Base-by-base conservation (phyloP, 495 filamentous ascomycete genomes). In the Talaromyces wortmannii region DNA sequence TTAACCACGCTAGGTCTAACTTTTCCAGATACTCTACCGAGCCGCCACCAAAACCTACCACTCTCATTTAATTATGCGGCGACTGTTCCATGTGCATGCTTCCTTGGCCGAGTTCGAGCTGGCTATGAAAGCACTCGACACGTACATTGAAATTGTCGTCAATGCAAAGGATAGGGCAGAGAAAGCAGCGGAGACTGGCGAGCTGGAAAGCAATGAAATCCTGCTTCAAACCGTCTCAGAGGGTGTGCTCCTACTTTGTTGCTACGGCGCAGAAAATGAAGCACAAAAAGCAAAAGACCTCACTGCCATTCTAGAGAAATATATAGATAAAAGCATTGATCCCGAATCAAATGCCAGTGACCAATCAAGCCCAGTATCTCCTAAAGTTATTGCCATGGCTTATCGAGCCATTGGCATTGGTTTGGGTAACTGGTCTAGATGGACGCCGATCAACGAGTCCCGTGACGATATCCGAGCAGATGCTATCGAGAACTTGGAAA, bases 1-100 rank as follows among this genome's bases (percentile, higher is more conserved):
- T 23, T 15, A 49, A 31, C 45, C 7, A 33, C 10, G 44, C 17
- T 16, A 23, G 47, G 29, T 43, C 55, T 49, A 17, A 45, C 7
- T 12, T 50, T 30, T 11, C 48, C 59, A 95, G 70, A 87, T 90
- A 30, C 74, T 97, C 8, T 96, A 96, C 61, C 83, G 87, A 16
- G 91, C 91, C 30, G 88, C 94, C 8, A 88, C 87, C 2, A 95
- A 92, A 68, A 95, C 91, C 0, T 98, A 91, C 61, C 94, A 97
- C 64, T 97, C 95, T 2, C 92, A 91, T 5, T 69, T 86, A 18
- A 84, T 97, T 51, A 72, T 98, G 31, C 78, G 92, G 52, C 85
- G 95, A 64, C 77, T 98, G 1, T 97, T 97, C 59, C 88, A 84
- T 12, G 86, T 96, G 5, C 94, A 97, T 69, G 75, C 87, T 3